Evolutionary conservation across 2,329 filamentous ascomycete species (phyloP), one percentile per base, ranked within the genome.

Genomic region (Cladosporium austrohemisphaericum): DNA sequence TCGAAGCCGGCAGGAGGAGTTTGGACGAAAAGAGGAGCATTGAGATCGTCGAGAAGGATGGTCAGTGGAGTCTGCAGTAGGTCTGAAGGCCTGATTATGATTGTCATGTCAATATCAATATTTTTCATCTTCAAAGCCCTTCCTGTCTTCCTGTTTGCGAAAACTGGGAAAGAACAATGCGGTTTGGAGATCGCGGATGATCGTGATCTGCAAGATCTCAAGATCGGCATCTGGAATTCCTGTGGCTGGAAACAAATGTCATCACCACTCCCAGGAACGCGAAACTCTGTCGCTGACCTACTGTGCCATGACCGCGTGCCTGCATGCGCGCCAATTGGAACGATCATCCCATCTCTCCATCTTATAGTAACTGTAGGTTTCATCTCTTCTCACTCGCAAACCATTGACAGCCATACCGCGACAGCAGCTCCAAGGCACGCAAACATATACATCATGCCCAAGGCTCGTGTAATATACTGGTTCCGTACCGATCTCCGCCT

Each of bases 1-100:
- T 96, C 50, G 86, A 96, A 69, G 91, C 91, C 1, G 91, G 92
- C 0, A 76, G 91, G 56, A 77, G 83, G 63, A 92, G 87, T 65
- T 78, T 96, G 60, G 90, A 96, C 66, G 88, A 95, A 76, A 78
- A 79, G 50, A 76, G 90, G 49, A 79, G 88, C 52, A 79, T 96
- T 22, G 81, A 82, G 65, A 94, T 96, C 60, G 74, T 80, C 58
- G 73, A 83, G 55, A 74, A 80, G 60, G 76, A 80, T 50, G 85
- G 79, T 0, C 67, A 72, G 22, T 94, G 88, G 88, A 81, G 76
- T 60, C 68, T 94, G 65, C 76, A 76, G 66, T 81, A 67, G 51
- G 31, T 4, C 8, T 9, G 9, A n/a, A n/a, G n/a, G n/a, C n/a
- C n/a, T n/a, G 22, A 25, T 26, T 14, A 40, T 16, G 37, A 40